phyloP scores from a whole-genome alignment of 768 basidiomycete species.

The Lyophyllum shimeji region DNA sequence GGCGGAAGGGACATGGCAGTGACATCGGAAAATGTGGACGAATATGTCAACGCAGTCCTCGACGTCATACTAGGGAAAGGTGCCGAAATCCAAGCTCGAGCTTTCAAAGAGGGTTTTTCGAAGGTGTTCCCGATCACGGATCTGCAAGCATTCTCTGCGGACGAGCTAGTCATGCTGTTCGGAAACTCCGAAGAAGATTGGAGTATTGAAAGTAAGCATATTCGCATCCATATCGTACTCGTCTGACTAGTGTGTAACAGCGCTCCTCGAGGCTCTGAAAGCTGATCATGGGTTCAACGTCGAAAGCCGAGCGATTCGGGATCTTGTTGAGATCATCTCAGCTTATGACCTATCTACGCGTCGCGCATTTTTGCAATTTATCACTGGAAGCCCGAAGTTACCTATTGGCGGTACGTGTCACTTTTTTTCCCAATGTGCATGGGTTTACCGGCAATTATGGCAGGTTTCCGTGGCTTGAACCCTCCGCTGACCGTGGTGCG shows the following conservation, averaged over 20 bases:
- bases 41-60: constrained; percentile 85
- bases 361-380: constrained; percentile 92
- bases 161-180: constrained; percentile 94
- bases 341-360: constrained; percentile 72
- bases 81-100: constrained; percentile 74
- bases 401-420: constrained; percentile 81
- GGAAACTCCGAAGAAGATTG: constrained; percentile 99
- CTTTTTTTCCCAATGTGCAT: neutral
- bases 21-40: constrained; percentile 83
- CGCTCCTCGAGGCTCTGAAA: constrained; percentile 86
- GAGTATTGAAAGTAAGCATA: constrained; percentile 80
- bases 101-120: constrained; percentile 93
- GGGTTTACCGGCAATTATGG: neutral
- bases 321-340: constrained; percentile 85
- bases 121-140: constrained; percentile 95
- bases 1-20: constrained; percentile 80
- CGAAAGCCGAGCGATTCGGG: constrained; percentile 88
- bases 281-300: constrained; percentile 98
- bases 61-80: constrained; percentile 88
- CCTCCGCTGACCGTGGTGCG: constrained; percentile 95
- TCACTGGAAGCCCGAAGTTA: constrained; percentile 95
- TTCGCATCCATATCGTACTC: neutral
- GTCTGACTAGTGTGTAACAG: constrained; percentile 38
- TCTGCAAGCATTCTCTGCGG: constrained; percentile 87
- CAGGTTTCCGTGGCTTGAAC: constrained; percentile 93